Evolutionary conservation across 345 rosid species (phyloP).

Genomic region (Eucalyptus camaldulensis): DNA sequence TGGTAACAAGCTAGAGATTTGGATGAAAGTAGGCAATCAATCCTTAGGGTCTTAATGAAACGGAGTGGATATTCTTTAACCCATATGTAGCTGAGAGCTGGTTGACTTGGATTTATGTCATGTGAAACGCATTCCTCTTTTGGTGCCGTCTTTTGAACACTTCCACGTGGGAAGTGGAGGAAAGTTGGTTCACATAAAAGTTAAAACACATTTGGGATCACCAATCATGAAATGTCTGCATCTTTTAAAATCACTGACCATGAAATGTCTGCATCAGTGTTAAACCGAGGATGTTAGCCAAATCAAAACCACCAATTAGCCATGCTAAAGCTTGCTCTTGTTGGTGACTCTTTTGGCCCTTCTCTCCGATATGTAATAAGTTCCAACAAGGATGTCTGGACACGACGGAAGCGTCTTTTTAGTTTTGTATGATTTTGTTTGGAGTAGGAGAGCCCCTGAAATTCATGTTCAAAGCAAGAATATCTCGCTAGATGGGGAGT

Average conservation of each 20-base stretch:
- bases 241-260: background rate
- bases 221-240: background rate
- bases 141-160: background rate
- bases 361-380: background rate
- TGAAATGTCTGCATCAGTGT: background rate
- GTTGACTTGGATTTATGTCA: background rate
- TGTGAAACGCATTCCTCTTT: background rate
- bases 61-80: background rate
- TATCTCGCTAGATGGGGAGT: background rate
- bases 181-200: background rate
- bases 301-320: background rate
- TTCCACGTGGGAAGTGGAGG: background rate
- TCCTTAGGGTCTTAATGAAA: background rate
- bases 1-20: background rate
- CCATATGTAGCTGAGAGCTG: background rate
- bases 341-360: background rate
- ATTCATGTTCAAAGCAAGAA: background rate
- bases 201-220: background rate
- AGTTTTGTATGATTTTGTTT: background rate
- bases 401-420: background rate
- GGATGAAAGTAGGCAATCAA: background rate
- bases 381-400: background rate
- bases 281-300: background rate
- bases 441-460: background rate
- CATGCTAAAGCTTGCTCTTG: background rate